Evolutionary conservation across 2,329 filamentous ascomycete species (phyloP).

Genomic region (Amauroascus verrucosus): DNA sequence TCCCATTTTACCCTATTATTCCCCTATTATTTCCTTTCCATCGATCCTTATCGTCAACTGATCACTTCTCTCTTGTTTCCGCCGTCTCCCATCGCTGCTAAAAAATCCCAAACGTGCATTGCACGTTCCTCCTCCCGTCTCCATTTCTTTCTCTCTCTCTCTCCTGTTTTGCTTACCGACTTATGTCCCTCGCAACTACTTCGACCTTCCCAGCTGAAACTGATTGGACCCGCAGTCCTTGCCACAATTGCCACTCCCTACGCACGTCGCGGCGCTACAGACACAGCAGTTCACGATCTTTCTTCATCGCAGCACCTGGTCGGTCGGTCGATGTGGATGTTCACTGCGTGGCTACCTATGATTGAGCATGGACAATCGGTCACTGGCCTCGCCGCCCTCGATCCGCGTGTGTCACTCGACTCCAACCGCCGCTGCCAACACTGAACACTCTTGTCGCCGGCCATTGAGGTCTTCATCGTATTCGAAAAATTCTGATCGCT

Average conservation of each 20-base stretch:
- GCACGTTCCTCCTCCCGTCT: neutral
- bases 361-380: conserved; percentile 39
- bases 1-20: conserved; percentile 13
- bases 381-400: conserved; percentile 31
- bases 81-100: neutral
- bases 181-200: conserved; percentile 11
- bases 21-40: conserved; percentile 13
- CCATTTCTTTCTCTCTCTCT: neutral
- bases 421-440: neutral
- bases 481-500: conserved; percentile 20
- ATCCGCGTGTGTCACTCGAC: conserved; percentile 27
- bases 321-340: conserved; percentile 13
- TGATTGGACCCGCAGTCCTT: conserved; percentile 9
- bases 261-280: neutral
- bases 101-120: neutral
- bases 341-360: conserved; percentile 18
- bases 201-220: conserved; percentile 16
- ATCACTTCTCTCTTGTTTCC: conserved; percentile 3
- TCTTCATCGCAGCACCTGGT: conserved; percentile 3
- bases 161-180: neutral
- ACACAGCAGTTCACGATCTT: neutral
- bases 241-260: conserved; percentile 16
- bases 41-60: neutral
- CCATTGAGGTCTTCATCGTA: conserved; percentile 30
- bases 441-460: conserved; percentile 14